Percentiles rank a stretch among this genome's conserved stretches.
Evolutionary conservation across 23 red algal genomes (phyloP).

Genomic region (Gracilaria domingensis): DNA sequence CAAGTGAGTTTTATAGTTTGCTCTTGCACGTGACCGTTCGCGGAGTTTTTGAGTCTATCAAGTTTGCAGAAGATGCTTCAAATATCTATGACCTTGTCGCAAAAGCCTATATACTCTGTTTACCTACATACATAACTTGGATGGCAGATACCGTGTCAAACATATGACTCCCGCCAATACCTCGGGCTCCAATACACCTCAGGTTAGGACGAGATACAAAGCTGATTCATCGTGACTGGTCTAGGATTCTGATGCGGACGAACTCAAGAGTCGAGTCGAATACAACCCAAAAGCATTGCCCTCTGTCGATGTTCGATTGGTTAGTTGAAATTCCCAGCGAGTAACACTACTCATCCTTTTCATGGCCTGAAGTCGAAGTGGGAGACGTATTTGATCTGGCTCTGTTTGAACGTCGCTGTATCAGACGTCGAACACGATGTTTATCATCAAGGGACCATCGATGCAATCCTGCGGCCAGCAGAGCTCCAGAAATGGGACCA

Average conservation of each 20-base stretch:
- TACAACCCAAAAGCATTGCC: neutral
- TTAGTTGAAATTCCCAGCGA: neutral
- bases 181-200: neutral
- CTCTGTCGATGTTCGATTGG: neutral
- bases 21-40: neutral
- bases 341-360: neutral
- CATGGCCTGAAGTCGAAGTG: neutral
- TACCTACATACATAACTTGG: neutral
- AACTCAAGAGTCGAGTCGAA: neutral
- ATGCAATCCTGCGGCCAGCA: conserved; percentile 26
- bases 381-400: neutral
- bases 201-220: neutral
- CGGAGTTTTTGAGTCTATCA: neutral
- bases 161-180: neutral
- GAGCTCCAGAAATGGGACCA: conserved; percentile 47
- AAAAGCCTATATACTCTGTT: neutral
- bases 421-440: neutral
- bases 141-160: too few species aligned
- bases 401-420: neutral
- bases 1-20: too few species aligned
- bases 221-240: neutral
- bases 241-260: neutral
- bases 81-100: neutral
- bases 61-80: neutral
- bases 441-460: conserved; percentile 22